Evolutionary conservation across 2,329 filamentous ascomycete genomes (phyloP).

Genomic region (Colletotrichum sp.): DNA sequence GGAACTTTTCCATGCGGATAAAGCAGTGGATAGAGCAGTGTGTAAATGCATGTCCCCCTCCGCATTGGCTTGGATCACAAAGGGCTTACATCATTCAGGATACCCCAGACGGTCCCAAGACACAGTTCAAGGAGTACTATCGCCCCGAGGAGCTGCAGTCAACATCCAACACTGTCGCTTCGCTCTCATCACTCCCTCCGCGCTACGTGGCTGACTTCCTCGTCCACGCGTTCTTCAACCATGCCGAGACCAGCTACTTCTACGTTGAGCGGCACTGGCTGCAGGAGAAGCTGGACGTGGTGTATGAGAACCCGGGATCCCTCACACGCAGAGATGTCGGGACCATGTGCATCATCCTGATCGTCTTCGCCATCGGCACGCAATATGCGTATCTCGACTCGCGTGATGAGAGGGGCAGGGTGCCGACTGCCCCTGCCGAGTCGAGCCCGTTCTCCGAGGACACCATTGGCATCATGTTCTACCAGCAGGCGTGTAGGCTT

Average conservation of each 20-base stretch:
- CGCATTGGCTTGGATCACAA: neutral
- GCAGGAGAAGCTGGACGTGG: constrained; percentile 39
- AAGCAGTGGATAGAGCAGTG: constrained; percentile 54
- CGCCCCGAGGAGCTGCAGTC: constrained; percentile 51
- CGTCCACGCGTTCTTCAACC: constrained; percentile 50
- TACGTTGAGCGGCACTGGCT: constrained; percentile 51
- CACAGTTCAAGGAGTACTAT: constrained; percentile 44
- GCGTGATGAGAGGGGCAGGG: constrained; percentile 20
- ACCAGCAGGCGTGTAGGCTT: constrained; percentile 59
- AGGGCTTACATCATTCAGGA: neutral
- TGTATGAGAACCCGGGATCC: constrained; percentile 43
- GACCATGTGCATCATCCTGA: constrained; percentile 49
- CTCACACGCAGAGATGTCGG: constrained; percentile 45
- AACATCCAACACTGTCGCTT: constrained; percentile 39
- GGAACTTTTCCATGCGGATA: constrained; percentile 57
- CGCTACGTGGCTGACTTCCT: constrained; percentile 52
- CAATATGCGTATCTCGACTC: constrained; percentile 54
- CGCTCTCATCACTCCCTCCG: constrained; percentile 47
- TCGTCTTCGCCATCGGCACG: constrained; percentile 54
- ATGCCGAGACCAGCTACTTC: constrained; percentile 54
- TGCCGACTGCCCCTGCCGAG: constrained; percentile 20
- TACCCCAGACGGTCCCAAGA: constrained; percentile 21
- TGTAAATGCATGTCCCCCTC: constrained; percentile 29
- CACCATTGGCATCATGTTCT: constrained; percentile 60
- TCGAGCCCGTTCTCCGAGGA: constrained; percentile 47